These are phyloP conservation scores for Pseudocercospora cruenta DNA, from an alignment of 2,329 filamentous ascomycete species.

Conservation along the genomic window DNA sequence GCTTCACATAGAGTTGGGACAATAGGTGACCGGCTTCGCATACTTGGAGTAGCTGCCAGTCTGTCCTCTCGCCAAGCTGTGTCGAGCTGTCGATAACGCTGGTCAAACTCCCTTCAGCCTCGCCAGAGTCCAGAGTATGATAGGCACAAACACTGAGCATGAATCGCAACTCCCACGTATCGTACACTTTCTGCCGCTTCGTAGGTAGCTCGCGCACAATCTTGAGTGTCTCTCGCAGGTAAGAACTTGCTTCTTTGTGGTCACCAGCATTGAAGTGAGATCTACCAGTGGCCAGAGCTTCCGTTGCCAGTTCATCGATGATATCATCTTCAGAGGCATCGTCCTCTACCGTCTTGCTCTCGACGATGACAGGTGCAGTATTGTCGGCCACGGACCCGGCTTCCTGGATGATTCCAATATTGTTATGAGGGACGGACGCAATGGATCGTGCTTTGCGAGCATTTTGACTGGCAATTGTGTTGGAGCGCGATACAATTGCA, in stretches of 20 bases:
- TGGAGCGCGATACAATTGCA: background rate
- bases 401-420: no score
- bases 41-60: slow-evolving; percentile 10
- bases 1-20: slow-evolving; percentile 12
- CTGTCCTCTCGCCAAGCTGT: background rate
- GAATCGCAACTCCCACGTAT: slow-evolving; percentile 34
- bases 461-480: no score
- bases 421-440: no score
- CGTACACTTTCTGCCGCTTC: slow-evolving; percentile 29
- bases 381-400: no score
- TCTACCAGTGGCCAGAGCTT: slow-evolving; percentile 32
- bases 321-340: slow-evolving; percentile 33
- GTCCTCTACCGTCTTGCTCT: background rate
- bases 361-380: background rate
- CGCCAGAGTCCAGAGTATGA: slow-evolving; percentile 28
- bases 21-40: slow-evolving; percentile 22
- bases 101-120: slow-evolving; percentile 32
- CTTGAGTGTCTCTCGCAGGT: slow-evolving; percentile 36
- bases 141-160: slow-evolving; percentile 37
- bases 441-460: background rate
- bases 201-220: slow-evolving; percentile 30
- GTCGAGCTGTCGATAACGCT: slow-evolving; percentile 10
- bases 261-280: slow-evolving; percentile 31
- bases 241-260: slow-evolving; percentile 33
- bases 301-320: slow-evolving; percentile 31